Evolutionary conservation across 495 filamentous ascomycete species (phyloP).

Genomic region (Venustampulla echinocandica): DNA sequence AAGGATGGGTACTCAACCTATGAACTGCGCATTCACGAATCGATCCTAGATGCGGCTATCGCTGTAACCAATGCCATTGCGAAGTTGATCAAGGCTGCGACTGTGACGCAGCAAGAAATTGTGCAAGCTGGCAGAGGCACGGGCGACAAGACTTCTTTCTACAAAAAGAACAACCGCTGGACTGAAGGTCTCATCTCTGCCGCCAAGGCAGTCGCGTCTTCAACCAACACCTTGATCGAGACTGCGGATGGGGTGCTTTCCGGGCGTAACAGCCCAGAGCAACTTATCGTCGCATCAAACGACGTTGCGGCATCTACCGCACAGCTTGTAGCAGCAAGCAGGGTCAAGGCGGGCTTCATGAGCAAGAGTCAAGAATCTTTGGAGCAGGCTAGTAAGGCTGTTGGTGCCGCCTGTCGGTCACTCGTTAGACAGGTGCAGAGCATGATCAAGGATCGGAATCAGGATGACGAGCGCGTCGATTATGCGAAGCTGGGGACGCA

Average conservation of each 20-base stretch:
- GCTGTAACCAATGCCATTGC: slow-evolving; percentile 96
- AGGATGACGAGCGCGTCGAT: slow-evolving; percentile 79
- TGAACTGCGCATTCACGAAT: slow-evolving; percentile 88
- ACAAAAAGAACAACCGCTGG: slow-evolving; percentile 98
- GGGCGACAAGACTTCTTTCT: slow-evolving; percentile 87
- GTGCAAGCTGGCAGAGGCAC: slow-evolving; percentile 89
- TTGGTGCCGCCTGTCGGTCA: slow-evolving; percentile 76
- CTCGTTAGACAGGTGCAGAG: slow-evolving; percentile 88
- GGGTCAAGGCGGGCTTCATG: slow-evolving; percentile 97
- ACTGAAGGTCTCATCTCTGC: slow-evolving; percentile 95
- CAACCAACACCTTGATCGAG: slow-evolving; percentile 93
- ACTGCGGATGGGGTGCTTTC: slow-evolving; percentile 94
- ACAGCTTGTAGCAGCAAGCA: slow-evolving; percentile 88
- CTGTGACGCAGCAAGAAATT: slow-evolving; percentile 90
- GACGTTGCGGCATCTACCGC: slow-evolving; percentile 93
- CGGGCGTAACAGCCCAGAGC: slow-evolving; percentile 84
- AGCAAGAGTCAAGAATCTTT: slow-evolving; percentile 88
- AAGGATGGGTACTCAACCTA: slow-evolving; percentile 94
- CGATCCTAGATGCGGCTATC: slow-evolving; percentile 86
- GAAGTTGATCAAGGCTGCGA: slow-evolving; percentile 92
- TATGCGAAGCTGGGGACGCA: slow-evolving; percentile 79
- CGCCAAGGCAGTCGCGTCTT: slow-evolving; percentile 86
- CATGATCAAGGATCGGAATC: slow-evolving; percentile 80
- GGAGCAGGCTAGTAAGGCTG: slow-evolving; percentile 86
- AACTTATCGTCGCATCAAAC: slow-evolving; percentile 95